Percentiles rank a stretch among this genome's conserved stretches.
phyloP scores from a whole-genome alignment of 352 stramenopile species.

The Halophytophthora polymorphica region DNA sequence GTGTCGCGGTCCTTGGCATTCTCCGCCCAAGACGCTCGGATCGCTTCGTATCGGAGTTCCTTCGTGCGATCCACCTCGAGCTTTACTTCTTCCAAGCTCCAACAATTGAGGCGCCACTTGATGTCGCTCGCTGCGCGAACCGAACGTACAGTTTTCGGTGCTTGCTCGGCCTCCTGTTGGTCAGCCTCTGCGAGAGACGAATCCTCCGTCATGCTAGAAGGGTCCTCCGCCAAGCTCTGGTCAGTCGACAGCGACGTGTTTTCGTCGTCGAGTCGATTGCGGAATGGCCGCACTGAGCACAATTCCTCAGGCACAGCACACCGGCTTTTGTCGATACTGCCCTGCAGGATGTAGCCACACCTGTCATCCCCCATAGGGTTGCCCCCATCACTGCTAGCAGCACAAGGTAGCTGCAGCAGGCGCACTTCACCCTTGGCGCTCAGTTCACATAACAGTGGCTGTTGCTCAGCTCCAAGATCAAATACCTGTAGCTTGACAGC shows the following conservation, averaged over 20 bases:
- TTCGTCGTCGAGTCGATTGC: slow-evolving; percentile 12
- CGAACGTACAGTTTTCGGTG: slow-evolving; percentile 8
- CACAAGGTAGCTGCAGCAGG: slow-evolving; percentile 57
- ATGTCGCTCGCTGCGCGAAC: slow-evolving; percentile 12
- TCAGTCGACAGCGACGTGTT: not conserved
- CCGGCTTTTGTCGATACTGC: slow-evolving; percentile 44
- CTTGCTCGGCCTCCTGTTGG: not conserved
- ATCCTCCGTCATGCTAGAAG: slow-evolving; percentile 9
- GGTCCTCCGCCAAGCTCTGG: slow-evolving; percentile 4
- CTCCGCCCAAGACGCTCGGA: slow-evolving; percentile 50
- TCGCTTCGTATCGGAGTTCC: slow-evolving; percentile 49
- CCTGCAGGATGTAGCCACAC: slow-evolving; percentile 60
- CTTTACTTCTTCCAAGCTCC: slow-evolving; percentile 60
- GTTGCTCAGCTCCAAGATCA: slow-evolving; percentile 26
- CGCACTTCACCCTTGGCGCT: slow-evolving; percentile 28
- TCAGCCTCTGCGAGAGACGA: slow-evolving; percentile 3
- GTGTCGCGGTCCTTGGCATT: slow-evolving; percentile 51
- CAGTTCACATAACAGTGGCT: slow-evolving; percentile 19
- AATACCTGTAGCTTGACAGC: slow-evolving; percentile 58
- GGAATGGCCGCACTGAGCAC: slow-evolving; percentile 59
- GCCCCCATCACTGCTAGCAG: slow-evolving; percentile 12
- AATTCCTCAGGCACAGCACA: slow-evolving; percentile 47
- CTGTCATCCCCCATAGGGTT: slow-evolving; percentile 18
- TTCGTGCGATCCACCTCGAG: slow-evolving; percentile 53
- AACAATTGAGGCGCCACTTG: slow-evolving; percentile 56